Evolutionary conservation across 441 rosid species (phyloP).

Genomic region (Kokia cookei): DNA sequence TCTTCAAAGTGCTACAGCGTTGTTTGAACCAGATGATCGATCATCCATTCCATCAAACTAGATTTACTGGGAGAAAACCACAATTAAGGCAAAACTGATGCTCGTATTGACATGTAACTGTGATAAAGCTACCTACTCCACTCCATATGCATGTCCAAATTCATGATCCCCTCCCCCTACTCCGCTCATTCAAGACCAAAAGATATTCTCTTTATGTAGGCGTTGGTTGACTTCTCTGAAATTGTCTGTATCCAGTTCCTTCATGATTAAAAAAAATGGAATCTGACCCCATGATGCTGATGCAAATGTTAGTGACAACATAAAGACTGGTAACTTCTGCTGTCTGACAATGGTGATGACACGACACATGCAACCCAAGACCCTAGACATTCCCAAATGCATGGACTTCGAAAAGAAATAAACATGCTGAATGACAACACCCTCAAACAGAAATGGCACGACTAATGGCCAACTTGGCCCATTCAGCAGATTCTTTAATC

Average conservation of each 20-base stretch:
- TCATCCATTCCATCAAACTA: conserved; percentile 18
- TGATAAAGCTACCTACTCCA: neutral
- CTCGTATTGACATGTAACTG: neutral
- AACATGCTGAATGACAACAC: conserved; percentile 1
- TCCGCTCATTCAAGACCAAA: neutral
- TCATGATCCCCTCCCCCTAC: neutral
- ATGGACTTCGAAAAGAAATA: conserved; percentile 29
- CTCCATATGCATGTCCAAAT: neutral
- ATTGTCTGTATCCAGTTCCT: conserved; percentile 23
- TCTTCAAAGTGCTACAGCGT: neutral
- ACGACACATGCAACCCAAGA: conserved; percentile 42
- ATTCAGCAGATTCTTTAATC: conserved; percentile 56
- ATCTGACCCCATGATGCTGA: conserved; percentile 13
- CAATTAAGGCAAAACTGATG: neutral
- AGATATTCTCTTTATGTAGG: neutral
- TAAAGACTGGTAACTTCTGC: conserved; percentile 28
- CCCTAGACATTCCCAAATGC: conserved; percentile 61
- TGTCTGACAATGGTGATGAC: conserved; percentile 29
- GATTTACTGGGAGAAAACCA: neutral
- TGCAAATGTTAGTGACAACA: conserved; percentile 28
- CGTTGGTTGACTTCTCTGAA: conserved; percentile 35
- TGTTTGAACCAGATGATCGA: neutral
- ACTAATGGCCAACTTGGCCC: conserved; percentile 66
- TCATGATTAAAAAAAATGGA: conserved; percentile 10
- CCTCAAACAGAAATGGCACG: conserved; percentile 62